These are phyloP conservation scores for Salix arbutifolia DNA, from an alignment of 345 rosid species.

Conservation along the genomic window DNA sequence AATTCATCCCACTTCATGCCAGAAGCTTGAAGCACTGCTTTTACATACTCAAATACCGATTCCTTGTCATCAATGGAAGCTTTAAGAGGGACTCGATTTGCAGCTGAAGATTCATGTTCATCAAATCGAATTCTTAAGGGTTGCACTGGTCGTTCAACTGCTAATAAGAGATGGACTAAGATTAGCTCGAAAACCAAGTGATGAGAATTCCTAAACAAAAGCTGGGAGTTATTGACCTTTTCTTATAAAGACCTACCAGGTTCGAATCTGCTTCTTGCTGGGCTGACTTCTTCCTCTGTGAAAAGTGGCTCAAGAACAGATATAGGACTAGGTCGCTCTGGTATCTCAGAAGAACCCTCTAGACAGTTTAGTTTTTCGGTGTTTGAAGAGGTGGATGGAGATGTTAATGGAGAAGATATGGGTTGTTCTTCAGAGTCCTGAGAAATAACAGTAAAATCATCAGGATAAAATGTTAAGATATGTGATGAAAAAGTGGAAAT, in stretches of 20 bases:
- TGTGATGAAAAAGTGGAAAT: conserved; percentile 8
- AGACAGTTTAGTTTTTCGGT: conserved; percentile 40
- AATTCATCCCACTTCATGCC: conserved; percentile 67
- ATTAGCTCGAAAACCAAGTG: conserved; percentile 16
- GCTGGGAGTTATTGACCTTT: background rate
- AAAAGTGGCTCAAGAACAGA: conserved; percentile 83
- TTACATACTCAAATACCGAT: conserved; percentile 40
- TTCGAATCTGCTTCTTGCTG: conserved; percentile 44
- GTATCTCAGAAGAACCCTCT: conserved; percentile 38
- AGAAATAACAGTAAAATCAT: conserved; percentile 15
- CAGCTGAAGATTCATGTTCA: conserved; percentile 37
- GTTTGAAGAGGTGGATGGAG: conserved; percentile 41
- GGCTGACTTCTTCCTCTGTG: conserved; percentile 62
- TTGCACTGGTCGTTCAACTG: conserved; percentile 48
- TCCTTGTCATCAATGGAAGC: conserved; percentile 46
- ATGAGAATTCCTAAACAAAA: background rate
- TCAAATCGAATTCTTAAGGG: conserved; percentile 66
- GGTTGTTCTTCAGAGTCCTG: conserved; percentile 45
- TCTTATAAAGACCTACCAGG: conserved; percentile 43
- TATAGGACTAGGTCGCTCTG: conserved; percentile 74
- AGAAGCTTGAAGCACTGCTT: conserved; percentile 50
- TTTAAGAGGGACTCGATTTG: conserved; percentile 32
- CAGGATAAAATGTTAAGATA: background rate
- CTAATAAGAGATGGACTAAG: conserved; percentile 21
- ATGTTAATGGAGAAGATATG: conserved; percentile 40